phyloP scores from a whole-genome alignment of 139 green algal species.

The Haematococcus sp. region DNA sequence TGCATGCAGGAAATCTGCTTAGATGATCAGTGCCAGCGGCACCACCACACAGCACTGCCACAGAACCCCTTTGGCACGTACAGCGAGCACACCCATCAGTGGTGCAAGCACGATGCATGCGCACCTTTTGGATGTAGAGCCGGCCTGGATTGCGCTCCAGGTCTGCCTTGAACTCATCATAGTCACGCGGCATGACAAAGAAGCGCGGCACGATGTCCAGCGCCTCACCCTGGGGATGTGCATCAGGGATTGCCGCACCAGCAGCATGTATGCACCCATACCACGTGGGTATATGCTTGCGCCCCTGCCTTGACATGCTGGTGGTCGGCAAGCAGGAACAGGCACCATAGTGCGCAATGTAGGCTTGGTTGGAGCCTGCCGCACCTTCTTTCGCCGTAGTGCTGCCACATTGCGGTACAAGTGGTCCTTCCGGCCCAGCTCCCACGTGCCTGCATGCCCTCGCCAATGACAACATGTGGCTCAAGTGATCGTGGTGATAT shows the following conservation, averaged over 20 bases:
- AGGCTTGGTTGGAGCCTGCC: constrained; percentile 4
- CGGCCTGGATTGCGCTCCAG: constrained; percentile 36
- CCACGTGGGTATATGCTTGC: no score
- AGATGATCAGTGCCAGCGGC: no score
- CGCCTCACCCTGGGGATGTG: constrained; percentile 17
- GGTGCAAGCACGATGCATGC: neutral
- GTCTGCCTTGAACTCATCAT: constrained; percentile 54
- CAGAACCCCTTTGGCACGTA: no score
- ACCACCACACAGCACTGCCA: no score
- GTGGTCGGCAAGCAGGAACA: neutral
- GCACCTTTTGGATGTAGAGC: constrained; percentile 59
- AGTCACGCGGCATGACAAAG: constrained; percentile 61
- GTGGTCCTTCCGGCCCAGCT: constrained; percentile 70
- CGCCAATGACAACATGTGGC: neutral
- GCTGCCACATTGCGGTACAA: constrained; percentile 50
- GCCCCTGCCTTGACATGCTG: no score
- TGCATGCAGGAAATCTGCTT: no score
- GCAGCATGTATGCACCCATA: no score
- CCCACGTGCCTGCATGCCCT: constrained; percentile 56
- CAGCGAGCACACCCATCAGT: no score
- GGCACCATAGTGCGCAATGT: neutral
- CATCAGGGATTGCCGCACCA: no score
- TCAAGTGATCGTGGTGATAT: neutral
- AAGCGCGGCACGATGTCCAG: constrained; percentile 64
- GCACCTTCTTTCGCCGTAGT: constrained; percentile 24